Percentiles rank a stretch among this genome's conserved stretches.
These are phyloP conservation scores for Eucalyptus rudis DNA, from an alignment of 345 rosid genomes.

Conservation along the genomic window DNA sequence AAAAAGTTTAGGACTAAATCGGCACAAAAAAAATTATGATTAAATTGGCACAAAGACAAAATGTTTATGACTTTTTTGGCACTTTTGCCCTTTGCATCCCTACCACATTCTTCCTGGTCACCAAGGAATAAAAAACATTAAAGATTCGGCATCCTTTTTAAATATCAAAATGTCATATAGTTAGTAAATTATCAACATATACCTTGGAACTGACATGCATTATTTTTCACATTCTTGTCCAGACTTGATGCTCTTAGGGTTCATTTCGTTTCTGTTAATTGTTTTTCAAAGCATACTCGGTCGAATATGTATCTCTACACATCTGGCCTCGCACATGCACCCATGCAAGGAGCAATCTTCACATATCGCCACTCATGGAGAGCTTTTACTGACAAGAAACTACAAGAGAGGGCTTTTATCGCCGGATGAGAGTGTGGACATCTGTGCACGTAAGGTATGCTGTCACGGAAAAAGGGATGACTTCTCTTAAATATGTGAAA, in stretches of 20 bases:
- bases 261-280: slow-evolving; percentile 70
- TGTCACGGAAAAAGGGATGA: not conserved
- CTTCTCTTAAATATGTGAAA: not conserved
- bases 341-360: slow-evolving; percentile 43
- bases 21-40: no score
- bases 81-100: not conserved
- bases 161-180: not conserved
- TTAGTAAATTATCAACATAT: not conserved
- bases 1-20: no score
- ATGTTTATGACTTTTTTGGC: no score
- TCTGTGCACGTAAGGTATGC: slow-evolving; percentile 27
- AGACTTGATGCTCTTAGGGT: slow-evolving; percentile 93
- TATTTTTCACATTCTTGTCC: not conserved
- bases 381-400: not conserved
- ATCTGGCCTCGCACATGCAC: slow-evolving; percentile 41
- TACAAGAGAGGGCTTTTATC: slow-evolving; percentile 6
- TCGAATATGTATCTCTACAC: slow-evolving; percentile 44
- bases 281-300: slow-evolving; percentile 43
- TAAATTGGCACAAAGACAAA: no score
- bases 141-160: not conserved
- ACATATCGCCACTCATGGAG: slow-evolving; percentile 2
- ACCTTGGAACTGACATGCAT: not conserved
- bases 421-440: not conserved
- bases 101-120: not conserved
- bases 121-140: not conserved